A percentile compares a stretch with the other conserved stretches of the same genome.
These are phyloP conservation scores for Punctularia strigosozonata DNA, from an alignment of 768 basidiomycete genomes.

Conservation along the genomic window DNA sequence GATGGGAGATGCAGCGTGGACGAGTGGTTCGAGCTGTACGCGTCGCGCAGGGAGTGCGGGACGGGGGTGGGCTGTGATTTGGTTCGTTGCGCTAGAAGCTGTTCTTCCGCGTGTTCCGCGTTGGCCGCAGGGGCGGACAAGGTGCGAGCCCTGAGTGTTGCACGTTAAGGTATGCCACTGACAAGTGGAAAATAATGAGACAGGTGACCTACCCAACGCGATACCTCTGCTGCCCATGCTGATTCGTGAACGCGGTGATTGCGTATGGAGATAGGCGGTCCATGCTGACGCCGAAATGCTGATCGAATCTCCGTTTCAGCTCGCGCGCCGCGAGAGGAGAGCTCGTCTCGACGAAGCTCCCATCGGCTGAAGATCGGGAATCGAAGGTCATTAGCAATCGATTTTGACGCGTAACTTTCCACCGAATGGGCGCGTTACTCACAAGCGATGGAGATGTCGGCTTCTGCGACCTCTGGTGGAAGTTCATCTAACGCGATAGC, in stretches of 20 bases:
- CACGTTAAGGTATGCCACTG: background rate
- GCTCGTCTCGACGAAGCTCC: slow-evolving; percentile 70
- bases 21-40: no score
- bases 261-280: slow-evolving; percentile 67
- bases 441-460: slow-evolving; percentile 21
- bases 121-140: slow-evolving; percentile 47
- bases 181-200: background rate
- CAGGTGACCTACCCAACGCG: slow-evolving; percentile 55
- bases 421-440: slow-evolving; percentile 9
- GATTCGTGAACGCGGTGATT: slow-evolving; percentile 74
- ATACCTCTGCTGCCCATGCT: slow-evolving; percentile 68
- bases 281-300: slow-evolving; percentile 50
- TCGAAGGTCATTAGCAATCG: slow-evolving; percentile 1
- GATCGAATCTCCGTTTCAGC: slow-evolving; percentile 68
- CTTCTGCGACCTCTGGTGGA: slow-evolving; percentile 18
- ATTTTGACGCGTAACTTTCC: slow-evolving; percentile 3
- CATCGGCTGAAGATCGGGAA: slow-evolving; percentile 38
- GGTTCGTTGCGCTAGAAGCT: slow-evolving; percentile 11
- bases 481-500: slow-evolving; percentile 5
- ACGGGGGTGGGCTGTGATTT: slow-evolving; percentile 4
- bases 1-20: no score
- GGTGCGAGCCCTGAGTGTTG: no score
- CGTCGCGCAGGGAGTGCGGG: slow-evolving; percentile 1
- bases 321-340: slow-evolving; percentile 67
- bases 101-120: slow-evolving; percentile 37